phyloP scores from a whole-genome alignment of 257 asterid genomes.

The Solanum infundibuliforme region DNA sequence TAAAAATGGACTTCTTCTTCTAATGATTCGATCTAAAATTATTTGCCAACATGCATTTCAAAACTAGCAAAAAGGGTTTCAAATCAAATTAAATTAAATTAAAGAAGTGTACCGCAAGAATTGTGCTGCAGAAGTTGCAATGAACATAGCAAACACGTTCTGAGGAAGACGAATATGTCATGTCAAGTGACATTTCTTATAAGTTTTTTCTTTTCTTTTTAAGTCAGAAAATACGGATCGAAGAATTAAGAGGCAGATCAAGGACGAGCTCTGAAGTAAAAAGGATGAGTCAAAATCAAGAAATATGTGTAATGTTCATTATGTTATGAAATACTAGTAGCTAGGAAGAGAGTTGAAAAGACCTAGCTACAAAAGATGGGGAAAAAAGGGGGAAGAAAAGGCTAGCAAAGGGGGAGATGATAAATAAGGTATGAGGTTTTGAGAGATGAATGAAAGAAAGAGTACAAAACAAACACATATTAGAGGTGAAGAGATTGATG shows the following conservation, averaged over 20 bases:
- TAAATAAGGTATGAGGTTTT: slow-evolving; percentile 10
- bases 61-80: not conserved
- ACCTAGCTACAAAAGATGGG: not conserved
- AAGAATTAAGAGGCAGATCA: not conserved
- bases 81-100: not conserved
- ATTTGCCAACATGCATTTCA: not conserved
- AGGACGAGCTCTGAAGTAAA: not conserved
- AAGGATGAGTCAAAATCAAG: slow-evolving; percentile 3
- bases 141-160: slow-evolving; percentile 85
- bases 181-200: slow-evolving; percentile 48
- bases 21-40: not conserved
- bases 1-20: not conserved
- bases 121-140: slow-evolving; percentile 93
- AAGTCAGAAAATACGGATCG: slow-evolving; percentile 7
- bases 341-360: not conserved
- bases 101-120: slow-evolving; percentile 57
- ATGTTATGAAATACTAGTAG: not conserved
- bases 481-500: slow-evolving; percentile 8
- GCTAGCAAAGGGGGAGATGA: slow-evolving; percentile 1
- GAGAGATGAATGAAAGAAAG: slow-evolving; percentile 13
- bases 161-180: slow-evolving; percentile 17
- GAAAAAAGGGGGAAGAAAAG: slow-evolving; percentile 1
- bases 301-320: not conserved
- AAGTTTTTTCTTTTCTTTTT: not conserved
- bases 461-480: slow-evolving; percentile 12